Conservation (phyloP, 371 early-diverging fungal species). For the Lichtheimia ornata region DNA sequence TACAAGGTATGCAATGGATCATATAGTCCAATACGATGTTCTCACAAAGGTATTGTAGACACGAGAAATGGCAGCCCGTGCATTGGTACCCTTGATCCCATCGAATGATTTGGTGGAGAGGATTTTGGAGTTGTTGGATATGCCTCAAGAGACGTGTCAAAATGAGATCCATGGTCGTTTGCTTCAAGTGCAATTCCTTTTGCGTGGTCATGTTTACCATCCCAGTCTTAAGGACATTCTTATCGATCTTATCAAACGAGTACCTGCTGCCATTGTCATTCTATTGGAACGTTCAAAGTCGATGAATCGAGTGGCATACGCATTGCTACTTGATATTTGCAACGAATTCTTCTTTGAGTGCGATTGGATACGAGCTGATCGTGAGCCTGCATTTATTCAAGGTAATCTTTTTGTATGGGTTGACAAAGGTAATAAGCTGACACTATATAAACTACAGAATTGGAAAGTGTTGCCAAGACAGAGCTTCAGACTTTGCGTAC, state of each 20-base stretch:
- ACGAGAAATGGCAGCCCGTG: constrained; percentile 86
- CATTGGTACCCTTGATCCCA: constrained; percentile 73
- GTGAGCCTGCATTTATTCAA: constrained; percentile 17
- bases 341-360: constrained; percentile 56
- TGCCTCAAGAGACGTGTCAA: constrained; percentile 31
- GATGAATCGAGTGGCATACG: constrained; percentile 38
- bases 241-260: constrained; percentile 35
- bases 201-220: constrained; percentile 62
- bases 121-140: constrained; percentile 27
- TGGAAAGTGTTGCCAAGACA: background rate
- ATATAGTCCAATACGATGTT: background rate
- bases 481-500: constrained; percentile 8
- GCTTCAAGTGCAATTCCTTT: constrained; percentile 62
- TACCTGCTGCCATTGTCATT: constrained; percentile 28
- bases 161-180: constrained; percentile 76
- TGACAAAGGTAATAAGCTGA: background rate
- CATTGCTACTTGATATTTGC: constrained; percentile 51
- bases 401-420: constrained; percentile 15
- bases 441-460: background rate
- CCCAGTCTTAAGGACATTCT: constrained; percentile 26
- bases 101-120: constrained; percentile 46
- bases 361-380: constrained; percentile 36
- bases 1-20: constrained; percentile 50
- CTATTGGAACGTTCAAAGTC: constrained; percentile 22
- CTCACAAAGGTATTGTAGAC: constrained; percentile 36